These are phyloP conservation scores for Fomitopsis pulvina DNA, from an alignment of 768 basidiomycete species.

Conservation along the genomic window DNA sequence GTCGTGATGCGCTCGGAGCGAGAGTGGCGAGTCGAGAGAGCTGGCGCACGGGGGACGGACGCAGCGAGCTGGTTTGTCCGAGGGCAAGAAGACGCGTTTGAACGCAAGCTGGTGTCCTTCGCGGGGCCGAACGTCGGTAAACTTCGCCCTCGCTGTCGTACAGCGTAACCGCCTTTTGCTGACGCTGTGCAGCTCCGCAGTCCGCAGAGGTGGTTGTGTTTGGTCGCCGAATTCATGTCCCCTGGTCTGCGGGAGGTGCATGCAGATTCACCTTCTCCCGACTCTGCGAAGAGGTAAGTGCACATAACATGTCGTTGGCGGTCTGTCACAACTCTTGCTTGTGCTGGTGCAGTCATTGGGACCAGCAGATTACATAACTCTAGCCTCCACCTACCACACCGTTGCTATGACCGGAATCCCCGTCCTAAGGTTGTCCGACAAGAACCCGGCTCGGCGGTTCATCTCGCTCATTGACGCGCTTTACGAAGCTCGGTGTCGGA, in stretches of 20 bases:
- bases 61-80: conserved; percentile 28
- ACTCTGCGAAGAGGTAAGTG: conserved; percentile 36
- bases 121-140: neutral
- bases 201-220: conserved; percentile 36
- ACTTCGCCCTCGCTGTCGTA: neutral
- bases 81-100: conserved; percentile 20
- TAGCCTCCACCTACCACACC: conserved; percentile 44
- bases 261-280: conserved; percentile 45
- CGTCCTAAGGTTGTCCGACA: conserved; percentile 39
- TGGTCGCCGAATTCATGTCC: conserved; percentile 38
- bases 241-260: conserved; percentile 32
- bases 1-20: conserved; percentile 35
- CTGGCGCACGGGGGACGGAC: conserved; percentile 1
- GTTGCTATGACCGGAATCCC: conserved; percentile 46
- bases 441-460: conserved; percentile 53
- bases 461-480: conserved; percentile 58
- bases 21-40: conserved; percentile 37
- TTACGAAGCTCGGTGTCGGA: conserved; percentile 36
- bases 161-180: neutral
- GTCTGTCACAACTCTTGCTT: no score
- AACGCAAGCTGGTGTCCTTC: neutral
- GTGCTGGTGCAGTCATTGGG: conserved; percentile 35
- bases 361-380: conserved; percentile 50
- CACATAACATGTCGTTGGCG: no score
- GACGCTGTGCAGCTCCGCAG: conserved; percentile 10